A percentile compares a stretch with the other conserved stretches of the same genome.
These are phyloP conservation scores for Petrea volubilis DNA, from an alignment of 257 asterid species.

Conservation along the genomic window DNA sequence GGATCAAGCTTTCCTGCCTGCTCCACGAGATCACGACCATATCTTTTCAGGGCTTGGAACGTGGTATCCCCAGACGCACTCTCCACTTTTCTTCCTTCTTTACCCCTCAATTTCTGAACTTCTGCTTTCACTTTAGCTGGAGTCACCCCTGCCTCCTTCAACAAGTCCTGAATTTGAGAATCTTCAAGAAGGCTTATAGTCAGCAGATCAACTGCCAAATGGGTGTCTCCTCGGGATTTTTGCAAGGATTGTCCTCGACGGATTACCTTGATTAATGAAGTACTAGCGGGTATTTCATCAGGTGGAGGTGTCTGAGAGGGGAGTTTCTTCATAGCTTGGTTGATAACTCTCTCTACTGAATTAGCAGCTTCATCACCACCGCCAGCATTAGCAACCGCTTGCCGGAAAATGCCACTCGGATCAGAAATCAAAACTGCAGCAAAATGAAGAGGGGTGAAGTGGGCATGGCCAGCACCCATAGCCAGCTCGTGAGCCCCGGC, in stretches of 20 bases:
- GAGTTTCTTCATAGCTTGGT: slow-evolving; percentile 52
- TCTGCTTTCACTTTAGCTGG: slow-evolving; percentile 50
- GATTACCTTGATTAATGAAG: slow-evolving; percentile 59
- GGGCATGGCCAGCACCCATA: slow-evolving; percentile 59
- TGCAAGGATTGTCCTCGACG: slow-evolving; percentile 62
- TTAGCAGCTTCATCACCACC: slow-evolving; percentile 56
- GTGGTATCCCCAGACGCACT: slow-evolving; percentile 67
- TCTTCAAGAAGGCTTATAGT: slow-evolving; percentile 66
- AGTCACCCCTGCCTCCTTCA: slow-evolving; percentile 58
- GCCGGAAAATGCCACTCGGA: slow-evolving; percentile 55
- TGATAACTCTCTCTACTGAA: slow-evolving; percentile 47
- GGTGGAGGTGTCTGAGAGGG: slow-evolving; percentile 68
- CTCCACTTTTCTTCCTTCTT: slow-evolving; percentile 67
- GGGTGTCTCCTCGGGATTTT: slow-evolving; percentile 57
- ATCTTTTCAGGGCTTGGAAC: slow-evolving; percentile 60
- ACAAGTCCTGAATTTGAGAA: slow-evolving; percentile 55
- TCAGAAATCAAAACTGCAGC: slow-evolving; percentile 55
- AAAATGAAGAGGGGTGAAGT: slow-evolving; percentile 66
- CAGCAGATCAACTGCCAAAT: slow-evolving; percentile 65
- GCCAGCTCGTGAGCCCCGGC: slow-evolving; percentile 72
- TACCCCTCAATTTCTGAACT: slow-evolving; percentile 63
- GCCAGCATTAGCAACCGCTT: slow-evolving; percentile 57
- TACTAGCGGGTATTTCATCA: slow-evolving; percentile 61
- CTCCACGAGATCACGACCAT: slow-evolving; percentile 74
- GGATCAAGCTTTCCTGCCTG: slow-evolving; percentile 79